Percentiles rank a stretch among this genome's conserved stretches.
Evolutionary conservation across 2,329 filamentous ascomycete genomes (phyloP).

Genomic region (Ciborinia camelliae): DNA sequence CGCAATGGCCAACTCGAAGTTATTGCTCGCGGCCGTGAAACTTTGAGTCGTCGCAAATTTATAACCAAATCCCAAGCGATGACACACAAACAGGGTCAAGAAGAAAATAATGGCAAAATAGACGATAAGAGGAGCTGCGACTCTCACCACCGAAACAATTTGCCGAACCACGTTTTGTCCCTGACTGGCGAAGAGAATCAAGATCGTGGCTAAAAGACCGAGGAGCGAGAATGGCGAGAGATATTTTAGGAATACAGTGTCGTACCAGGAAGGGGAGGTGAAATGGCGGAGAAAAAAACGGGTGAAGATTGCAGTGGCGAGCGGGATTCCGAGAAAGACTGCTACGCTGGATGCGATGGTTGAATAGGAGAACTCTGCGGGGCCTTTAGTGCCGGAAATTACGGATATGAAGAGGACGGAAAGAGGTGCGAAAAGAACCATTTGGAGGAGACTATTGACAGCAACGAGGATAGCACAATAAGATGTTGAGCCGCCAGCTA

Average conservation of each 20-base stretch:
- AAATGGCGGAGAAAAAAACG: constrained; percentile 58
- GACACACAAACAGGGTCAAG: constrained; percentile 58
- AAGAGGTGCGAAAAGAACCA: constrained; percentile 68
- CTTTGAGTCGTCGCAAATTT: constrained; percentile 70
- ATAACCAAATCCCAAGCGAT: constrained; percentile 71
- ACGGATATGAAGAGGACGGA: constrained; percentile 64
- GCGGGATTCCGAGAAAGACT: constrained; percentile 80
- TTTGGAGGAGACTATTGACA: constrained; percentile 71
- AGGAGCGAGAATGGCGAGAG: constrained; percentile 73
- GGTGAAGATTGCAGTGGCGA: constrained; percentile 76
- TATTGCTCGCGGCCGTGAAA: constrained; percentile 88
- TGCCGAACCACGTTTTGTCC: constrained; percentile 74
- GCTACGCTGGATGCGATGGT: constrained; percentile 76
- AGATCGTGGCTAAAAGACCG: constrained; percentile 81
- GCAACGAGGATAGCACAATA: constrained; percentile 82
- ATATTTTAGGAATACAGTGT: constrained; percentile 65
- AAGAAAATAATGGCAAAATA: constrained; percentile 79
- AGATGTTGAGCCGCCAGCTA: constrained; percentile 72
- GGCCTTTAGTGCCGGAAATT: constrained; percentile 52
- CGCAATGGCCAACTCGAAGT: constrained; percentile 88
- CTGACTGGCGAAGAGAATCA: constrained; percentile 82
- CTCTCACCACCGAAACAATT: constrained; percentile 76
- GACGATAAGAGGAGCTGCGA: constrained; percentile 75
- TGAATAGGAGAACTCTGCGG: constrained; percentile 53
- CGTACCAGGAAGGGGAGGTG: constrained; percentile 59